A percentile compares a stretch with the other conserved stretches of the same genome.
phyloP scores from a whole-genome alignment of 106 monocot species.

The Dendrobium catenatum region DNA sequence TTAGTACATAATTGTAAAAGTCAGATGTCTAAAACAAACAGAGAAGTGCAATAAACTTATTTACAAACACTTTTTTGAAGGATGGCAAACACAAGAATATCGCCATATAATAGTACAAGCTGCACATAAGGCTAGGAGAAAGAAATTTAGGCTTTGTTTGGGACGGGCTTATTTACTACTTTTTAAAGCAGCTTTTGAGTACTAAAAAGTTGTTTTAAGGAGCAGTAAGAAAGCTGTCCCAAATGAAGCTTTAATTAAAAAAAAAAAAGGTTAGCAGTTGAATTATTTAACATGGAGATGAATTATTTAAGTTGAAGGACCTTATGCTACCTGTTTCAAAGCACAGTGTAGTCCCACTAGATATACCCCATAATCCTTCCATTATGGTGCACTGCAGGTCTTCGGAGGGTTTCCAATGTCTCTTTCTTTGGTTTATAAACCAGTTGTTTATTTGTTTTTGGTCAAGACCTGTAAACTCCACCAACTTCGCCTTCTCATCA shows the following conservation, averaged over 20 bases:
- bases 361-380: slow-evolving; percentile 43
- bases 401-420: slow-evolving; percentile 79
- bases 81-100: too few species aligned
- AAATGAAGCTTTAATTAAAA: not conserved
- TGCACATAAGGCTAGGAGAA: too few species aligned
- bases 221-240: too few species aligned
- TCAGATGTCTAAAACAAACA: too few species aligned
- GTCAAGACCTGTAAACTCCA: slow-evolving; percentile 49
- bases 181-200: too few species aligned
- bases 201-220: too few species aligned
- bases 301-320: not conserved
- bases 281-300: not conserved
- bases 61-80: too few species aligned
- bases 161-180: too few species aligned
- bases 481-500: slow-evolving; percentile 61
- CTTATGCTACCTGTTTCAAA: slow-evolving; percentile 26
- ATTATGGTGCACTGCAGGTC: slow-evolving; percentile 58
- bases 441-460: slow-evolving; percentile 77
- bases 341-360: slow-evolving; percentile 25
- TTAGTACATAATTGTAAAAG: too few species aligned
- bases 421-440: slow-evolving; percentile 77
- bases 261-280: not conserved
- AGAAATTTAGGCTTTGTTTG: too few species aligned
- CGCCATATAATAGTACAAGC: too few species aligned
- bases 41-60: too few species aligned